These are phyloP conservation scores for Neckera pumila DNA, from an alignment of 225 moss, liverwort and hornwort genomes.

Conservation along the genomic window DNA sequence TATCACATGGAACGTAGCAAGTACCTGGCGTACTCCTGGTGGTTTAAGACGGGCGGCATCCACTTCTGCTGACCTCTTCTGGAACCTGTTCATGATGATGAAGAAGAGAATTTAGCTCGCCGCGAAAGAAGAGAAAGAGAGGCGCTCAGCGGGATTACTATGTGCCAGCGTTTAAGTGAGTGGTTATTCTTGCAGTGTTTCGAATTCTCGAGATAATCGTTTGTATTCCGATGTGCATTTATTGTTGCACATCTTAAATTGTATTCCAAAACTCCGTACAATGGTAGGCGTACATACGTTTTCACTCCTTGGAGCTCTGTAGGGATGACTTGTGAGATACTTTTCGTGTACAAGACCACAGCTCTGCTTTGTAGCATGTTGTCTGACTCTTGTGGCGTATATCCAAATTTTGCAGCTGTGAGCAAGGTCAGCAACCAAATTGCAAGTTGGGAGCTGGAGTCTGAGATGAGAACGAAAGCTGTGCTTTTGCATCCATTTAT, in stretches of 20 bases:
- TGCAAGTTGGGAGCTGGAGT: slow-evolving; percentile 64
- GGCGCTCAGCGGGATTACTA: slow-evolving; percentile 64
- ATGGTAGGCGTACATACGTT: not conserved
- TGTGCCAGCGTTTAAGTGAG: slow-evolving; percentile 87
- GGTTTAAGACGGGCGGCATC: slow-evolving; percentile 83
- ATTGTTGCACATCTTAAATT: not conserved
- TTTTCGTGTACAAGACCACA: not conserved
- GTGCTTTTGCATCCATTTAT: slow-evolving; percentile 85
- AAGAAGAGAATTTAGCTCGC: slow-evolving; percentile 71
- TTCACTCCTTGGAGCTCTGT: not conserved
- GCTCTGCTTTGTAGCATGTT: not conserved
- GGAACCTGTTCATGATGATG: slow-evolving; percentile 64
- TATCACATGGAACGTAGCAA: slow-evolving; percentile 75
- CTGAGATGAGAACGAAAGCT: slow-evolving; percentile 81
- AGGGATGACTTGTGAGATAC: not conserved
- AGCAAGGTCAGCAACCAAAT: slow-evolving; percentile 73
- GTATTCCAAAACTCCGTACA: not conserved
- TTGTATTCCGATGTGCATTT: not conserved
- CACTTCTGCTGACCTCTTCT: slow-evolving; percentile 82
- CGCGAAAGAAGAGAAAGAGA: slow-evolving; percentile 70
- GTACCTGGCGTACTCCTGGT: slow-evolving; percentile 78
- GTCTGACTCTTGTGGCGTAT: not conserved
- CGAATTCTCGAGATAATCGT: not conserved
- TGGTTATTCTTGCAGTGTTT: not conserved
- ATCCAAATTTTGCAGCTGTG: slow-evolving; percentile 36